Evolutionary conservation across 2,329 filamentous ascomycete genomes (phyloP).

Genomic region (Sclerotiophoma versabilis): DNA sequence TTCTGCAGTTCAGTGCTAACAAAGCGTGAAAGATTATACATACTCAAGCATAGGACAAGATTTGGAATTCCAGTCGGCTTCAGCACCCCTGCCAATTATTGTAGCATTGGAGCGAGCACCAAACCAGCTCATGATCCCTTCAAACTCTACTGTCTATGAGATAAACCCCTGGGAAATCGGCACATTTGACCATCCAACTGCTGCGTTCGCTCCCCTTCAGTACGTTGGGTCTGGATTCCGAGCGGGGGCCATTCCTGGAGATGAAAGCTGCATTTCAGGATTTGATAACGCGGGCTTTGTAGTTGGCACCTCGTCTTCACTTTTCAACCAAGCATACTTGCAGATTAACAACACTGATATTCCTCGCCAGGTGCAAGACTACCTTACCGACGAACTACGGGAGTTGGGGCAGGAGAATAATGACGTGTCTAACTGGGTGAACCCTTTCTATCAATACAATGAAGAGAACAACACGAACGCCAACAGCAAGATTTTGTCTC

Average conservation of each 20-base stretch:
- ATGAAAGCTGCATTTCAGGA: neutral
- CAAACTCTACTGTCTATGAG: neutral
- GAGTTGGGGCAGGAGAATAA: neutral
- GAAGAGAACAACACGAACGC: neutral
- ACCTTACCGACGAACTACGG: neutral
- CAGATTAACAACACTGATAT: neutral
- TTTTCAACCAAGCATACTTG: neutral
- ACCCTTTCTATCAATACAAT: neutral
- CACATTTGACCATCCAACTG: neutral
- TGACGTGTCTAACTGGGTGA: neutral
- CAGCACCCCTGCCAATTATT: neutral
- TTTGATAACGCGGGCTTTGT: neutral
- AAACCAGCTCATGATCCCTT: neutral
- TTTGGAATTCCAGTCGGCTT: neutral
- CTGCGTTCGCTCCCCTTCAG: neutral
- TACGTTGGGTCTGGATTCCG: neutral
- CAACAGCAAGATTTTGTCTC: neutral
- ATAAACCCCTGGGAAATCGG: conserved; percentile 2
- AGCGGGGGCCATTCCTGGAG: neutral
- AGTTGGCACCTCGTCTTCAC: neutral
- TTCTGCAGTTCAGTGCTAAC: neutral
- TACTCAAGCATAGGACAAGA: neutral
- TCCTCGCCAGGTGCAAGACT: neutral
- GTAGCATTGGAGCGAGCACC: neutral
- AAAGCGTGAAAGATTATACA: neutral